Base-by-base conservation (phyloP, 306 rosid species). In the Hippophae tibetana region DNA sequence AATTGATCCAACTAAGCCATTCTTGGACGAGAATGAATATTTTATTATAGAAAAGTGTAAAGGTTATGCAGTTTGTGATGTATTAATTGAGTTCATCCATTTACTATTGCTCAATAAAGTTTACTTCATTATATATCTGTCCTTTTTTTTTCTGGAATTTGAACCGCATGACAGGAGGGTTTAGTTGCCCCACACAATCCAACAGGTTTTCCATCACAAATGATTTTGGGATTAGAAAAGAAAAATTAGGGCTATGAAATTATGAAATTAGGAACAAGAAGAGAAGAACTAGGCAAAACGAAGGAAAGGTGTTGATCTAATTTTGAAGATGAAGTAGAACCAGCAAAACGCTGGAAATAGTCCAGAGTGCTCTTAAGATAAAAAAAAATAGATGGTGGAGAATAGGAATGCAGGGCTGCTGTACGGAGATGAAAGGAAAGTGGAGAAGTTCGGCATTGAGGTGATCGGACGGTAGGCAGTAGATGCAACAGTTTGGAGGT, bases 11-110 rank as follows among this genome's bases (percentile, higher is more conserved):
- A 43, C 76, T 61, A 66, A 82, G 81, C 83, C 63, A 82, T 90
- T 86, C 82, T 82, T 84, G 65, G 42, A 65, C 79, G 83, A 76
- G 78, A 77, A 81, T 63, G 55, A 73, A 72, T 75, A 62, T 47
- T 7, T 55, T 50, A 25, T 31, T 31, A 60, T 47, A 58, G 8
- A 66, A 2, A 48, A 48, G 18, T 82, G 85, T 69, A 84, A 83
- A 79, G 78, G 72, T 69, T 57, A 53, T 26, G 52, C 54, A 55
- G 61, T 43, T 65, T 62, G 56, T 67, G 76, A 62, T 46, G 67
- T 60, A 48, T 64, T 71, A 57, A 61, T 61, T 71, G 62, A 65
- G 76, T 71, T 80, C 80, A 67, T 78, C 78, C 86, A 74, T 60
- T 66, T 74, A 61, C 51, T 58, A 40, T 72, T 58, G 69, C 66